Conservation (phyloP, 768 basidiomycete genomes). For the Chalciporus pseudorubinellus region DNA sequence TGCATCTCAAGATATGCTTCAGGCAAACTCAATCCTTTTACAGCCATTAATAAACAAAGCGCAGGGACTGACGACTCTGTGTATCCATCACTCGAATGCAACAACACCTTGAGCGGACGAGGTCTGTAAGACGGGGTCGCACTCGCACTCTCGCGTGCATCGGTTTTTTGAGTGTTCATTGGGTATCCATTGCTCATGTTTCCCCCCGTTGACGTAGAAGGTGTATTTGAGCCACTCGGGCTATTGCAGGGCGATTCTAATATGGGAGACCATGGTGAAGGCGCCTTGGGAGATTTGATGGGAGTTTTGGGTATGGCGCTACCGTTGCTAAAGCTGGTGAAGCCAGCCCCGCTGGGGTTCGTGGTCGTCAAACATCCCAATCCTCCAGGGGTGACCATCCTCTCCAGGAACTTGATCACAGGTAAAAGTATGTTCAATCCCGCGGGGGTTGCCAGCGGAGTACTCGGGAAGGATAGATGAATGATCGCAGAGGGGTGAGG, state of each 20-base stretch:
- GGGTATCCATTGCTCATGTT: conserved; percentile 18
- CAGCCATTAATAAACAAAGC: conserved; percentile 81
- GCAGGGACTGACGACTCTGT: conserved; percentile 91
- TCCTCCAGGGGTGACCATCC: conserved; percentile 50
- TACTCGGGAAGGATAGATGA: conserved; percentile 74
- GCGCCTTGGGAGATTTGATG: conserved; percentile 8
- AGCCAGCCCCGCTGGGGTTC: not conserved
- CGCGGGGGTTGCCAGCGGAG: conserved; percentile 50
- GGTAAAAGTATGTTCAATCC: conserved; percentile 61
- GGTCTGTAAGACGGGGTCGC: conserved; percentile 38
- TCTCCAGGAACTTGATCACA: conserved; percentile 66
- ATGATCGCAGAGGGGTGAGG: conserved; percentile 70
- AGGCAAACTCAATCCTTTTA: conserved; percentile 63
- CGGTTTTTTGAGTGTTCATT: conserved; percentile 3
- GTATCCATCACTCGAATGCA: conserved; percentile 87
- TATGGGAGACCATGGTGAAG: conserved; percentile 19
- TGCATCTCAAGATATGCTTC: conserved; percentile 94
- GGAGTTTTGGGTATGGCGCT: not conserved
- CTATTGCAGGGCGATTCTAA: conserved; percentile 9
- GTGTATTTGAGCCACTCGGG: conserved; percentile 21
- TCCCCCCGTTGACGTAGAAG: conserved; percentile 3
- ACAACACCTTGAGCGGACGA: conserved; percentile 67
- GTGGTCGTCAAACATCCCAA: conserved; percentile 16
- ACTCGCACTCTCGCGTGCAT: conserved; percentile 9
- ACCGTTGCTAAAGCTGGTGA: not conserved